These are phyloP conservation scores for Kandelia obovata DNA, from an alignment of 345 rosid species.

Conservation along the genomic window DNA sequence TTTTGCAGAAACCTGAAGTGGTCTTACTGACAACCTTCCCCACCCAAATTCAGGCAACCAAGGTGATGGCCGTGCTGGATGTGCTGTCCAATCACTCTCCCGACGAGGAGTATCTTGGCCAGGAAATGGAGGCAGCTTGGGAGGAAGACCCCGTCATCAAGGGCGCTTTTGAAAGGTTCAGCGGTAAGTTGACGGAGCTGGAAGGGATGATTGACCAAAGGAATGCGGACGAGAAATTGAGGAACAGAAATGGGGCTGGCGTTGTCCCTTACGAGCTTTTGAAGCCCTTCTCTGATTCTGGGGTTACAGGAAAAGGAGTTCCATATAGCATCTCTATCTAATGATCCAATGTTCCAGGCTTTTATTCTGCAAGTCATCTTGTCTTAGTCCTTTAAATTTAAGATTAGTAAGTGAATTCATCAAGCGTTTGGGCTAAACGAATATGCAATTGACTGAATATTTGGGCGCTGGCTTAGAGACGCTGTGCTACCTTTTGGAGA, in stretches of 20 bases:
- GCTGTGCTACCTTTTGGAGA: no score
- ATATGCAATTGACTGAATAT: no score
- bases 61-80: slow-evolving; percentile 17
- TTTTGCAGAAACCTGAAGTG: slow-evolving; percentile 32
- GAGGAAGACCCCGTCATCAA: slow-evolving; percentile 11
- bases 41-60: slow-evolving; percentile 46
- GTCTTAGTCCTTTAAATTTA: no score
- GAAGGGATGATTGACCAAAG: slow-evolving; percentile 23
- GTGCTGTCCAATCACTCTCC: slow-evolving; percentile 27
- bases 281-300: slow-evolving; percentile 21
- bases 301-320: slow-evolving; percentile 26
- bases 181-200: slow-evolving; percentile 9
- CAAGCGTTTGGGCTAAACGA: no score
- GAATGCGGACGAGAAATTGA: slow-evolving; percentile 17
- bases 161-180: slow-evolving; percentile 22
- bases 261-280: slow-evolving; percentile 25
- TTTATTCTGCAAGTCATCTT: no score
- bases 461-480: no score
- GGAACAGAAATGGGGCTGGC: slow-evolving; percentile 32
- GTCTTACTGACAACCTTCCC: slow-evolving; percentile 39
- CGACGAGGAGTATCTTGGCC: slow-evolving; percentile 30
- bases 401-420: no score
- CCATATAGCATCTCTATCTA: slow-evolving; percentile 24
- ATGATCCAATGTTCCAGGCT: neutral
- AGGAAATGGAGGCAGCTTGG: slow-evolving; percentile 22